phyloP scores from a whole-genome alignment of 257 asterid genomes.

The Ehretia macrophylla region DNA sequence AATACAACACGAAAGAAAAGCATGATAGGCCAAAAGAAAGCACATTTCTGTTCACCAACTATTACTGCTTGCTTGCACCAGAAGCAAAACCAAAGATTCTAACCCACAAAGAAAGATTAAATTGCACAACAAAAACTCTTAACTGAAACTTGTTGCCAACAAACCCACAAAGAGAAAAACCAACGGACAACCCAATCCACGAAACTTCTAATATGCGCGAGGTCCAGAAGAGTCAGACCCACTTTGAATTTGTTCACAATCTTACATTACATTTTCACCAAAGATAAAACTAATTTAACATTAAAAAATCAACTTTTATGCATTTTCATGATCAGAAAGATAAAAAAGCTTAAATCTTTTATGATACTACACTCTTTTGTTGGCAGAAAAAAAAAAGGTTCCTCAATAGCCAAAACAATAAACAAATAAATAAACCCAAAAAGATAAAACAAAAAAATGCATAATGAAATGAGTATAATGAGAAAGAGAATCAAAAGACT shows the following conservation, averaged over 20 bases:
- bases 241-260: too few relatives aligned
- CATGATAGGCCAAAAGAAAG: slow-evolving; percentile 21
- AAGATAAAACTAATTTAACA: neutral
- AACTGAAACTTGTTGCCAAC: slow-evolving; percentile 8
- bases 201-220: too few relatives aligned
- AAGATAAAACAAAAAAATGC: neutral
- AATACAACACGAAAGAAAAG: slow-evolving; percentile 17
- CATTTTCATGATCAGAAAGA: slow-evolving; percentile 13
- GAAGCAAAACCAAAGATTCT: slow-evolving; percentile 61
- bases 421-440: neutral
- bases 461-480: neutral
- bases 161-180: slow-evolving; percentile 17
- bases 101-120: slow-evolving; percentile 27
- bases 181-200: too few relatives aligned
- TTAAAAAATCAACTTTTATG: slow-evolving; percentile 6
- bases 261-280: too few relatives aligned
- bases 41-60: slow-evolving; percentile 15
- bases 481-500: slow-evolving; percentile 29
- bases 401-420: too few relatives aligned
- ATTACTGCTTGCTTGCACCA: slow-evolving; percentile 47
- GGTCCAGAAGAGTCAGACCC: too few relatives aligned
- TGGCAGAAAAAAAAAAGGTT: neutral
- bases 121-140: slow-evolving; percentile 18
- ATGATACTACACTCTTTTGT: neutral
- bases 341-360: neutral